A percentile compares a stretch with the other conserved stretches of the same genome.
These are phyloP conservation scores for Cudoniella acicularis DNA, from an alignment of 495 filamentous ascomycete genomes.

Conservation along the genomic window DNA sequence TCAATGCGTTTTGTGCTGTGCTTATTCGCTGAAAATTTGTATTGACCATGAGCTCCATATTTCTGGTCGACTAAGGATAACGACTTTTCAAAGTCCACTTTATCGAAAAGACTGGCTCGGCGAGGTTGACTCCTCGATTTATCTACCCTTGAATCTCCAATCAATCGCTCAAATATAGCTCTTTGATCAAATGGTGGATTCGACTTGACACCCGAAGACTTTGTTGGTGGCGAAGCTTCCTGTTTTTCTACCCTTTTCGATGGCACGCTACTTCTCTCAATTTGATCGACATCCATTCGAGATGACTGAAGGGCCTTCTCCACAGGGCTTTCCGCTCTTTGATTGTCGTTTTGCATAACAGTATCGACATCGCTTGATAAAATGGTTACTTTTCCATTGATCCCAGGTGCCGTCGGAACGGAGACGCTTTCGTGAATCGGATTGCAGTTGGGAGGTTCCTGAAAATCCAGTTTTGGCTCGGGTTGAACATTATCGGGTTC, in stretches of 20 bases:
- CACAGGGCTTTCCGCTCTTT: too few relatives aligned
- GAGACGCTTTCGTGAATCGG: background rate
- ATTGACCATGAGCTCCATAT: slow-evolving; percentile 46
- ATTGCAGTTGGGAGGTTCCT: background rate
- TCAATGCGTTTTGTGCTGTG: slow-evolving; percentile 16
- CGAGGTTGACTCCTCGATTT: background rate
- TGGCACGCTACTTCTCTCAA: background rate
- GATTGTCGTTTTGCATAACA: background rate
- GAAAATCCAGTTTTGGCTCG: background rate
- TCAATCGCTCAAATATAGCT: slow-evolving; percentile 48
- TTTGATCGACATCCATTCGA: background rate
- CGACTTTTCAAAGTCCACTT: slow-evolving; percentile 45
- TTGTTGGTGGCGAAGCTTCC: background rate
- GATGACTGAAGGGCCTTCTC: background rate
- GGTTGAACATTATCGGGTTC: slow-evolving; percentile 17
- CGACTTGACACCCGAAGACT: background rate
- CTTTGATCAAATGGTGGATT: slow-evolving; percentile 43
- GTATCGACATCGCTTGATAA: background rate
- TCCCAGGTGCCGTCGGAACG: background rate
- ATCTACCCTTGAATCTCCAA: background rate
- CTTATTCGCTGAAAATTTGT: slow-evolving; percentile 33
- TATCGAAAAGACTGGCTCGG: slow-evolving; percentile 40
- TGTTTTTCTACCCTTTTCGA: background rate
- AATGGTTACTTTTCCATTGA: background rate
- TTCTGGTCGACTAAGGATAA: slow-evolving; percentile 45